Conservation (phyloP, 257 asterid species). For the Solanum clarkiae region DNA sequence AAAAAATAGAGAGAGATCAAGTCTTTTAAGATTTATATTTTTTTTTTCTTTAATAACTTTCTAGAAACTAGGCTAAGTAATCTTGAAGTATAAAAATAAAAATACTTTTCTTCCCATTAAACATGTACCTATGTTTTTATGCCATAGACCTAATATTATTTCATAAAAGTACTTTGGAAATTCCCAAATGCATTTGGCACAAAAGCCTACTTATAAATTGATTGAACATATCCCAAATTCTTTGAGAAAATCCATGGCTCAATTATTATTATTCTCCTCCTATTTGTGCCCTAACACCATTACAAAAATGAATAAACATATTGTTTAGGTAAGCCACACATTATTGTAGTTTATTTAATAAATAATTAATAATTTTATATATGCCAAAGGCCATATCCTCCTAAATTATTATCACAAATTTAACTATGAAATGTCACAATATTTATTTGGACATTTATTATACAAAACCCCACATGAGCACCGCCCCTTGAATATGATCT, state of each 20-base stretch:
- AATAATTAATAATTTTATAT: neutral
- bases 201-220: neutral
- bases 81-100: neutral
- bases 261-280: neutral
- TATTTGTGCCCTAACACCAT: neutral
- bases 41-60: neutral
- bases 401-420: neutral
- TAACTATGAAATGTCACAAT: neutral
- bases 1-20: too few species aligned
- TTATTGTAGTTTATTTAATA: neutral
- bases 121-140: neutral
- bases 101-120: neutral
- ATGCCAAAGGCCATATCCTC: neutral
- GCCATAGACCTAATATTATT: neutral
- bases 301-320: neutral
- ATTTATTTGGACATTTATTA: neutral
- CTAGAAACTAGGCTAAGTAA: neutral
- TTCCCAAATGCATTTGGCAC: neutral
- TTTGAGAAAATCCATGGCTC: neutral
- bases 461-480: neutral
- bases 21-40: too few species aligned
- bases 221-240: neutral
- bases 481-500: neutral
- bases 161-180: neutral
- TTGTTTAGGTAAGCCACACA: neutral